phyloP scores from a whole-genome alignment of 1,139 yeast genomes.

The Wickerhamiella infanticola region DNA sequence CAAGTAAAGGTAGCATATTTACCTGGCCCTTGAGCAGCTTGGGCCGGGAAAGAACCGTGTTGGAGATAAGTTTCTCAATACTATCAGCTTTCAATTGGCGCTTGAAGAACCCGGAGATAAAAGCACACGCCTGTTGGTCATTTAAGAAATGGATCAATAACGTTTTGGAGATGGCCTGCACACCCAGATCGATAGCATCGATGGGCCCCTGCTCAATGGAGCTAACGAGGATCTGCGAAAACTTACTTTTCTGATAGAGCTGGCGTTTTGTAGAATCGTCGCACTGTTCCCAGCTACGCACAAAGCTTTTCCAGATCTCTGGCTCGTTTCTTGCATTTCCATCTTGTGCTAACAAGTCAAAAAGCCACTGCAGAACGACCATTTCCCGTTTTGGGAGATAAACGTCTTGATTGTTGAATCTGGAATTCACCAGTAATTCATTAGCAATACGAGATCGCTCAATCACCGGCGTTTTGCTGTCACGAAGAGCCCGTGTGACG shows the following conservation, averaged over 20 bases:
- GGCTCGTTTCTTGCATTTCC: conserved; percentile 3
- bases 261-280: conserved; percentile 3
- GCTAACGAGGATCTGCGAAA: conserved; percentile 1
- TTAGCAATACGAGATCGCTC: conserved; percentile 30
- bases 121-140: conserved; percentile 6
- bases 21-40: conserved; percentile 1
- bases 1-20: conserved; percentile 1
- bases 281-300: conserved; percentile 7
- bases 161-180: background rate
- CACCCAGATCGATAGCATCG: background rate
- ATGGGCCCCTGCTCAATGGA: background rate
- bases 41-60: background rate
- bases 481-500: conserved; percentile 48
- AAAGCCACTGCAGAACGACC: conserved; percentile 50
- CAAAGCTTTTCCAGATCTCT: conserved; percentile 8
- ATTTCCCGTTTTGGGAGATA: conserved; percentile 45
- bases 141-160: conserved; percentile 1
- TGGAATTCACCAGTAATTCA: conserved; percentile 24
- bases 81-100: background rate
- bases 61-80: background rate
- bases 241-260: conserved; percentile 7
- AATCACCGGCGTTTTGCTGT: conserved; percentile 30
- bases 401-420: conserved; percentile 24
- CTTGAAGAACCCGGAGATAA: conserved; percentile 6
- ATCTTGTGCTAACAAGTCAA: conserved; percentile 40